A percentile compares a stretch with the other conserved stretches of the same genome.
These are phyloP conservation scores for Phytophthora fragariaefolia DNA, from an alignment of 352 stramenopile genomes.

Conservation along the genomic window DNA sequence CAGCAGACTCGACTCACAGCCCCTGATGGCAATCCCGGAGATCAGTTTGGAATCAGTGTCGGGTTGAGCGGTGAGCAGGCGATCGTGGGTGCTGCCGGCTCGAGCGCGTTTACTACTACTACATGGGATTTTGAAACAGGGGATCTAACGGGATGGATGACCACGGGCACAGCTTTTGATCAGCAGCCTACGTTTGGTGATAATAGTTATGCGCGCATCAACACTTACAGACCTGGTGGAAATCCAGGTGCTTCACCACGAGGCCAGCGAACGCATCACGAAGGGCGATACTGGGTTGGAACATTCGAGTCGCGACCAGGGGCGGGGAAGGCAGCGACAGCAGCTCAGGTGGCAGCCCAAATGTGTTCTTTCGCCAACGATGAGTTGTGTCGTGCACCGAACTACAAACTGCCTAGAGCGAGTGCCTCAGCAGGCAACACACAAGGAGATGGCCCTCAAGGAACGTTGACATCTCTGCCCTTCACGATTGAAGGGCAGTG, in stretches of 20 bases:
- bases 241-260: constrained; percentile 35
- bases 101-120: constrained; percentile 79
- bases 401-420: constrained; percentile 83
- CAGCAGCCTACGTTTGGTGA: constrained; percentile 96
- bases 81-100: constrained; percentile 74
- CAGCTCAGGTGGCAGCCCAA: constrained; percentile 32
- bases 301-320: constrained; percentile 93
- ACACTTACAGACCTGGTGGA: constrained; percentile 54
- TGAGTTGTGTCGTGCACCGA: constrained; percentile 54
- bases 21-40: constrained; percentile 74
- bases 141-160: constrained; percentile 93
- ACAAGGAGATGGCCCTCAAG: constrained; percentile 92
- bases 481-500: constrained; percentile 91
- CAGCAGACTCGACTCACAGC: constrained; percentile 65
- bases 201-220: constrained; percentile 89
- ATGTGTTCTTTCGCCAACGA: constrained; percentile 79
- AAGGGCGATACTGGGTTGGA: constrained; percentile 95
- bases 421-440: constrained; percentile 64
- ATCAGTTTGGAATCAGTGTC: constrained; percentile 80
- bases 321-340: constrained; percentile 60
- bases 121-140: constrained; percentile 99
- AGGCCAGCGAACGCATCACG: constrained; percentile 58
- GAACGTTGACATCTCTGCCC: constrained; percentile 94
- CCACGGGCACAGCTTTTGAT: constrained; percentile 93
- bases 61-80: constrained; percentile 80